Percentiles rank a stretch among this genome's conserved stretches.
Evolutionary conservation across 176 grass and related monocot species (phyloP).

Genomic region (Zoysia pacifica): DNA sequence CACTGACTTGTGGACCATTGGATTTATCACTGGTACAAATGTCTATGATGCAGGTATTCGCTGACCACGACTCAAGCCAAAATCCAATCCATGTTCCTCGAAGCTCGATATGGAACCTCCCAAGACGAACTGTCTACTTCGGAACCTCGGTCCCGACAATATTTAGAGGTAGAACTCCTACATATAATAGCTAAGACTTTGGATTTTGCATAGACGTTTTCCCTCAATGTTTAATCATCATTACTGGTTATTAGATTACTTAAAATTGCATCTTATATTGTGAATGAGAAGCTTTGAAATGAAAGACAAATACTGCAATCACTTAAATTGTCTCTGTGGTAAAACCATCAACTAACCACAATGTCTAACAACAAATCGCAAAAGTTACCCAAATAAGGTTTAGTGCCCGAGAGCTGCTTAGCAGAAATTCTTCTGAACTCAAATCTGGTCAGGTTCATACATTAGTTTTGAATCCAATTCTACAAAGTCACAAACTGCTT

Average conservation of each 20-base stretch:
- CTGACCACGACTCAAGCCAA: constrained; percentile 74
- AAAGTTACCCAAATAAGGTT: background rate
- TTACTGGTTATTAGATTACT: background rate
- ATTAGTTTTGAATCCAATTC: background rate
- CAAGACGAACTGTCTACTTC: constrained; percentile 82
- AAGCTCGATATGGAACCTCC: constrained; percentile 75
- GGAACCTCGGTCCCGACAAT: constrained; percentile 85
- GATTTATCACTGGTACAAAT: constrained; percentile 29
- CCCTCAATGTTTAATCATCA: constrained; percentile 16
- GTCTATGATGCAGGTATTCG: constrained; percentile 71
- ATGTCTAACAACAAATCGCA: background rate
- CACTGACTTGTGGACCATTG: constrained; percentile 6
- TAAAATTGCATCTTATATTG: background rate
- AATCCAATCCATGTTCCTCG: constrained; percentile 68
- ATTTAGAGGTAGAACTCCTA: constrained; percentile 64
- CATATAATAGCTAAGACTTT: constrained; percentile 11
- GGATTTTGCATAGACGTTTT: background rate
- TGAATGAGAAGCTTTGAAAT: background rate
- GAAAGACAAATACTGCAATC: constrained; percentile 5
- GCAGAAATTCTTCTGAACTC: background rate
- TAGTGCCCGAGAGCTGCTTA: background rate
- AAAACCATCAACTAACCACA: constrained; percentile 10
- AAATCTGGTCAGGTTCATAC: background rate
- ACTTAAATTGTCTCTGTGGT: background rate
- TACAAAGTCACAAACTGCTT: background rate